Base-by-base conservation (phyloP, 768 basidiomycete species). In the Russula sp. region DNA sequence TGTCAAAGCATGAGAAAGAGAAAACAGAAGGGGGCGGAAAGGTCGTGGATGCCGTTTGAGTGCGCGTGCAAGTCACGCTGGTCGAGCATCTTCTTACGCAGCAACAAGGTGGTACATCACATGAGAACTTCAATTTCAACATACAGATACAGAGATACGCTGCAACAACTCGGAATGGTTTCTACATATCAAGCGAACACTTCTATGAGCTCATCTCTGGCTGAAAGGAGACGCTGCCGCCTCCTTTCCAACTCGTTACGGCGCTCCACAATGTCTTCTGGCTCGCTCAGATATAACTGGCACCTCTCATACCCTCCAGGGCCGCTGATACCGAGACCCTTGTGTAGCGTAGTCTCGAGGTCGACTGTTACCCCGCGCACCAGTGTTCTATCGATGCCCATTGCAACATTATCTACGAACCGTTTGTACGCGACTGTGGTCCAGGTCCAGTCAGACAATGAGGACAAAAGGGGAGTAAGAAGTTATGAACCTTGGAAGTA, bases 401-500 rank as follows among this genome's bases (percentile, higher is more conserved):
- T 72, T 5, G 84, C 82, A 3, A 86, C 69, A 50, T 77, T 79
- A 68, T 87, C 85, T 2, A 75, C 75, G 61, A 85, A 79, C 2
- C 84, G 77, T 69, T 84, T 84, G 69, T 81, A 84, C 0, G 82
- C 79, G 1, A 86, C 84, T 74, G 32, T 20, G 51, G 36, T 52
- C 43, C 25, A 34, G 38, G 13, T 41, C 1, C 4, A 9, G 34
- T 58, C 39, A 64, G 50, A 65, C 10, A 10, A 6, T 52, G 14
- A 18, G 6, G n/a, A 39, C 20, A 46, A 6, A n/a, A 32, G 32
- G 32, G 13, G 14, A 36, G n/a, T 8, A 50, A 35, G 25, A 48
- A 11, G 50, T 35, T n/a, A 59, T 63, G 13, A 66, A 87, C 88
- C 87, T 80, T 87, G 83, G 69, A 88, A 88, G 62, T 88, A 88